These are phyloP conservation scores for Cyberlindnera sargentensis DNA, from an alignment of 805 yeast species.

Conservation along the genomic window DNA sequence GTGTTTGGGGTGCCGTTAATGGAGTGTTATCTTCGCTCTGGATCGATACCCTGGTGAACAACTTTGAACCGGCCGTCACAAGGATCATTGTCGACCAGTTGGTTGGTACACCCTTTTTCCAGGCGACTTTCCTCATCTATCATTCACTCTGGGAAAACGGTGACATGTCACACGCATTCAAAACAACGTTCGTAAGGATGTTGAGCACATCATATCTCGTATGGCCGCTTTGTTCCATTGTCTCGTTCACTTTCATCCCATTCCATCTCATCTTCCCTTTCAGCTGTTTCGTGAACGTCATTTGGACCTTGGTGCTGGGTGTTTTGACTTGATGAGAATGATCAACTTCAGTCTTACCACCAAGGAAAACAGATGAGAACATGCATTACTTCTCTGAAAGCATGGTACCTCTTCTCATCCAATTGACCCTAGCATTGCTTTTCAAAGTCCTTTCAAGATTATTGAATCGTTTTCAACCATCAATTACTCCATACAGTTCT, in stretches of 20 bases:
- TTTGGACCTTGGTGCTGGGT: slow-evolving; percentile 50
- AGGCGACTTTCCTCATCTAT: slow-evolving; percentile 40
- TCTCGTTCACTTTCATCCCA: slow-evolving; percentile 43
- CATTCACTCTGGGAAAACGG: slow-evolving; percentile 51
- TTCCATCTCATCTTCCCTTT: slow-evolving; percentile 47
- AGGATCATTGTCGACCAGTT: slow-evolving; percentile 47
- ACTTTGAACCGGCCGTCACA: slow-evolving; percentile 28
- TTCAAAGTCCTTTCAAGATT: no score
- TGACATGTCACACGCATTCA: slow-evolving; percentile 26
- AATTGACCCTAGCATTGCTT: no score
- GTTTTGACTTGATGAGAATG: no score
- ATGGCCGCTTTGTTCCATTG: slow-evolving; percentile 53
- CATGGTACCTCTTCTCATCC: no score
- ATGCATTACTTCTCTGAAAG: no score
- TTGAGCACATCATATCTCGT: slow-evolving; percentile 45
- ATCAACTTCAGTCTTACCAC: no score
- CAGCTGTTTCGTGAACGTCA: slow-evolving; percentile 47
- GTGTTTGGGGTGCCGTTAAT: slow-evolving; percentile 54
- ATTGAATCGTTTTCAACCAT: no score
- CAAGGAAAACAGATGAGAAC: no score
- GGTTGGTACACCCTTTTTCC: slow-evolving; percentile 49
- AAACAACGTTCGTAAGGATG: slow-evolving; percentile 37
- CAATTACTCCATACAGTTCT: no score
- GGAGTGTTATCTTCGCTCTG: slow-evolving; percentile 49
- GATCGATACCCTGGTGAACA: slow-evolving; percentile 40